Percentiles rank a stretch among this genome's conserved stretches.
Conservation (phyloP, 2,329 filamentous ascomycete species). For the Capronia americana region DNA sequence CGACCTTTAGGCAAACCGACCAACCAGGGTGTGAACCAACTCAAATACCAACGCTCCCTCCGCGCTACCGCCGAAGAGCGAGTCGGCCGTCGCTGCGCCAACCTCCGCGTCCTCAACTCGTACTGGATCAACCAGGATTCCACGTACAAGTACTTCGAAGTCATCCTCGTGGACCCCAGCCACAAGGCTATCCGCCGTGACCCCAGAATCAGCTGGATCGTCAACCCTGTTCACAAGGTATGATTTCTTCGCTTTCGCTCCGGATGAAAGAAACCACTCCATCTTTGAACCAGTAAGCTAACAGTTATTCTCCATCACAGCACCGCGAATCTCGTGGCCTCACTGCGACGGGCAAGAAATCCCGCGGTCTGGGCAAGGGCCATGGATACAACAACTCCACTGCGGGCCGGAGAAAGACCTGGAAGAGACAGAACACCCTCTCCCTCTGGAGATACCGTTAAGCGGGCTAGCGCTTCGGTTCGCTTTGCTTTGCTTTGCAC, state of each 20-base stretch:
- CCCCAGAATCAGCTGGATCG: slow-evolving; percentile 99
- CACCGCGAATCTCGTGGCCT: slow-evolving; percentile 98
- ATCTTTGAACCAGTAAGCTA: slow-evolving; percentile 20
- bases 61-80: slow-evolving; percentile 98
- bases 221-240: slow-evolving; percentile 96
- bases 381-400: slow-evolving; percentile 99
- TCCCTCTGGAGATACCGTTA: slow-evolving; percentile 94
- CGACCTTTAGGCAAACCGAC: slow-evolving; percentile 85
- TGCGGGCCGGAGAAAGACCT: slow-evolving; percentile 98
- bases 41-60: slow-evolving; percentile 99
- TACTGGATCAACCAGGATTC: slow-evolving; percentile 99
- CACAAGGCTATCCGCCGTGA: slow-evolving; percentile 99
- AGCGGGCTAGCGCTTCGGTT: background rate
- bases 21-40: slow-evolving; percentile 99
- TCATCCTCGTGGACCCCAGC: slow-evolving; percentile 99
- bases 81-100: slow-evolving; percentile 98
- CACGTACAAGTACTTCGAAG: slow-evolving; percentile 99
- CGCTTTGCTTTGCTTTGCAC: background rate
- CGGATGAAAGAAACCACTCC: background rate
- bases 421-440: slow-evolving; percentile 99
- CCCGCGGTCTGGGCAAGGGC: slow-evolving; percentile 98
- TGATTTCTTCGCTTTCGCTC: slow-evolving; percentile 24
- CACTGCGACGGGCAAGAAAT: slow-evolving; percentile 99
- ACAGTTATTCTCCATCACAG: slow-evolving; percentile 48
- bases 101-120: slow-evolving; percentile 98